Evolutionary conservation across 495 filamentous ascomycete genomes (phyloP), one percentile per base, ranked within the genome.

Genomic region (Podospora tetraspora): DNA sequence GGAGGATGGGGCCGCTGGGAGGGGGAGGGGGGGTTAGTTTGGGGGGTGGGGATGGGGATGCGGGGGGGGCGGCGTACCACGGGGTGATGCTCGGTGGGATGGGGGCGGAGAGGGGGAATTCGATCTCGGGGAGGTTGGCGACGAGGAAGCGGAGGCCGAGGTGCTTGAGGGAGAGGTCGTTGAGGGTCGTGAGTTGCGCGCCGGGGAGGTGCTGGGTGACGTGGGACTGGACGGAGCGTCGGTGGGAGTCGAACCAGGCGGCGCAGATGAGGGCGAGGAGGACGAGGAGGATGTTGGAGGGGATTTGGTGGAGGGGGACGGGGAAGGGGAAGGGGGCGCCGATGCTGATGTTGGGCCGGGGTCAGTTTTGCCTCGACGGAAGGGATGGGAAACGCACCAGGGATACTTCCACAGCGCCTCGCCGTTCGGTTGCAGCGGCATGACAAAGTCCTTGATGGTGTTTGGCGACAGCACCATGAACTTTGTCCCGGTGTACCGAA

Each of bases 1-100:
- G 78, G 4, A 85, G 69, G 56, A 87, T 86, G 0, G 84, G 84
- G 0, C 85, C 85, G 62, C 83, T 85, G 24, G 79, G n/a, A n/a
- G 74, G 9, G 83, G 43, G 19, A 6, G 34, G 10, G 82, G 71
- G 81, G 79, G 19, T 34, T 0, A 69, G 75, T 32, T 82, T 69
- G 4, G 74, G 75, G 1, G 78, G 77, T 70, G 25, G 68, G 56
- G 0, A 85, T 70, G 0, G 79, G 68, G 7, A 70, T 63, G 11
- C 74, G 1, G 78, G 74, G 0, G 82, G 78, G 3, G 85, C 68
- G 56, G 86, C 0, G 84, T 84, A 0, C 85, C 85, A 61, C 81
- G 85, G 25, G 80, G 75, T 66, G 52, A 86, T 79, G 59, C 85
- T 82, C 0, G 70, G 57, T 0, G 83, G 83, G 1, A 75, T 64